phyloP scores from a whole-genome alignment of 306 rosid species.

The Quercus robur region DNA sequence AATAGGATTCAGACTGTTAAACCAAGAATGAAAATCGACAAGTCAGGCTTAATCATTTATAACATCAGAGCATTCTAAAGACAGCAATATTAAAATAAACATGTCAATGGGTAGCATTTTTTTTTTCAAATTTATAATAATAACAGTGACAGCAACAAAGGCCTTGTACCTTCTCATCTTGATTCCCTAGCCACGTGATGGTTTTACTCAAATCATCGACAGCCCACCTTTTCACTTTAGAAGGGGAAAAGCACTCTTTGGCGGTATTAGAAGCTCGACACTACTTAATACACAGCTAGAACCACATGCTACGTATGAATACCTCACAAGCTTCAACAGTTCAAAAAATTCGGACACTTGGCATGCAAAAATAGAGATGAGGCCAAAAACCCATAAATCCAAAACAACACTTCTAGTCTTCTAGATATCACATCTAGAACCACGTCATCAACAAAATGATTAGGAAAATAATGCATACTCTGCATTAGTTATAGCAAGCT shows the following conservation, averaged over 20 bases:
- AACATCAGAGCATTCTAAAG: background rate
- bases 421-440: no score
- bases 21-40: background rate
- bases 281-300: slow-evolving; percentile 31
- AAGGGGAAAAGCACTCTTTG: slow-evolving; percentile 49
- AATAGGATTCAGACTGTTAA: background rate
- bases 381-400: no score
- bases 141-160: background rate
- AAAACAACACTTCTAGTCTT: no score
- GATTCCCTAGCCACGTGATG: slow-evolving; percentile 83
- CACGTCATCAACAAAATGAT: no score
- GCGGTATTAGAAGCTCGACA: slow-evolving; percentile 33
- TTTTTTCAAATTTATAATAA: background rate
- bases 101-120: background rate
- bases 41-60: background rate
- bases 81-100: background rate
- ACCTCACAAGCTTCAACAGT: no score
- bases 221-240: slow-evolving; percentile 78
- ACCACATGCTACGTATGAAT: no score
- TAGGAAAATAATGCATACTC: no score
- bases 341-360: no score
- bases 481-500: no score
- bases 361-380: no score
- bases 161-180: slow-evolving; percentile 80
- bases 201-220: slow-evolving; percentile 61